Percentiles rank a stretch among this genome's conserved stretches.
Evolutionary conservation across 208 protist species (phyloP).

Genomic region (Spironucleus salmonicida): DNA sequence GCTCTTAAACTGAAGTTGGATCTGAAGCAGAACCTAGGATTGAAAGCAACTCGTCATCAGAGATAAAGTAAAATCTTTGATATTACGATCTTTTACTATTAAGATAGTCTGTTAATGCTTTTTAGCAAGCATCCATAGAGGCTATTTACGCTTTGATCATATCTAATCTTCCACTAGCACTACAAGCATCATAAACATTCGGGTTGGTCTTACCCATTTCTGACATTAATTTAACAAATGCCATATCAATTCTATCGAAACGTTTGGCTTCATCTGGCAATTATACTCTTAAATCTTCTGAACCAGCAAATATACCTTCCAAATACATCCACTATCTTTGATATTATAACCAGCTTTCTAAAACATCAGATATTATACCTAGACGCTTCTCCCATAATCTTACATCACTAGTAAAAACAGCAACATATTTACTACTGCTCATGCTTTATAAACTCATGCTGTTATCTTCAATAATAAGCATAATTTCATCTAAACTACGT

Average conservation of each 20-base stretch:
- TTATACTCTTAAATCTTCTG: constrained; percentile 88
- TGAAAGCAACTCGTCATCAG: constrained; percentile 89
- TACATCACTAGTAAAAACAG: constrained; percentile 78
- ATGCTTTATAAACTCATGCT: constrained; percentile 87
- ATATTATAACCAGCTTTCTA: constrained; percentile 82
- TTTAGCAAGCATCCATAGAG: constrained; percentile 87
- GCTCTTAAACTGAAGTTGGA: constrained; percentile 76
- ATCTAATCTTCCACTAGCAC: constrained; percentile 65
- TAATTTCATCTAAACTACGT: constrained; percentile 76
- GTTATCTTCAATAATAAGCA: constrained; percentile 85
- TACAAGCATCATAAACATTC: constrained; percentile 67
- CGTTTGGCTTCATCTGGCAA: constrained; percentile 75
- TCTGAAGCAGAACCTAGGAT: constrained; percentile 78
- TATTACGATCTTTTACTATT: constrained; percentile 86
- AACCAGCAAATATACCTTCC: constrained; percentile 92
- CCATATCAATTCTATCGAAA: constrained; percentile 80
- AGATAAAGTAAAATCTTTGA: constrained; percentile 97
- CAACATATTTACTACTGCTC: constrained; percentile 76
- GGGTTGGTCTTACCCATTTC: constrained; percentile 45
- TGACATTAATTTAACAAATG: constrained; percentile 37
- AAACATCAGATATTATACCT: constrained; percentile 77
- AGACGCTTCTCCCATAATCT: constrained; percentile 80
- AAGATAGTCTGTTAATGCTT: constrained; percentile 87
- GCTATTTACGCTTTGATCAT: constrained; percentile 67
- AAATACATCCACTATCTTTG: constrained; percentile 98